Evolutionary conservation across 768 basidiomycete species (phyloP).

Genomic region (Ephemerocybe angulata): DNA sequence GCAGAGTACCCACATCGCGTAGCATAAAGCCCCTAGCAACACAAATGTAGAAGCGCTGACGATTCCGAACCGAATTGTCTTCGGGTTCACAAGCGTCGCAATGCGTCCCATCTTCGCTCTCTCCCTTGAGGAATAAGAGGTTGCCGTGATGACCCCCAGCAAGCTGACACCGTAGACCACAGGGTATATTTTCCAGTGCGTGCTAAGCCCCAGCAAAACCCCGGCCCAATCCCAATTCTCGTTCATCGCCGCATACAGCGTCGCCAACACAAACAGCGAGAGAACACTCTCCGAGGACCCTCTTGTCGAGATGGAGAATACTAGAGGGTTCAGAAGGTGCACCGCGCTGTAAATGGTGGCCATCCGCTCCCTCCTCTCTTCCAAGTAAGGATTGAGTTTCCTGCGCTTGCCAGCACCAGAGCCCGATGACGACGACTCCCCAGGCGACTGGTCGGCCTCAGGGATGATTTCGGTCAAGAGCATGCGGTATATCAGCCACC

Average conservation of each 20-base stretch:
- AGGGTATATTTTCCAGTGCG: conserved; percentile 98
- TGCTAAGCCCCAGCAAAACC: conserved; percentile 70
- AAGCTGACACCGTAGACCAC: conserved; percentile 85
- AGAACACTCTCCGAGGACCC: conserved; percentile 93
- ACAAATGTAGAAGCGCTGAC: conserved; percentile 69
- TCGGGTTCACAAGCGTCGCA: conserved; percentile 41
- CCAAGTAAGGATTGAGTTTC: conserved; percentile 5
- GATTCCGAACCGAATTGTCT: conserved; percentile 60
- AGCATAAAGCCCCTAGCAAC: conserved; percentile 59
- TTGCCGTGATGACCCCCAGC: conserved; percentile 47
- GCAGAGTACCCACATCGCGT: conserved; percentile 42
- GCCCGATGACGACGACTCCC: neutral
- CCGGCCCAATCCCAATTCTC: conserved; percentile 65
- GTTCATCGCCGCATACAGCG: conserved; percentile 57
- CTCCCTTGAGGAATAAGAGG: conserved; percentile 14
- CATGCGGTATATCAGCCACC: conserved; percentile 63
- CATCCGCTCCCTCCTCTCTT: conserved; percentile 15
- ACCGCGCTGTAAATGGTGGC: conserved; percentile 61
- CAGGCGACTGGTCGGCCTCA: neutral
- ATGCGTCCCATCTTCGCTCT: conserved; percentile 25
- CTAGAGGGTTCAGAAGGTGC: conserved; percentile 91
- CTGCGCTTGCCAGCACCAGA: conserved; percentile 10
- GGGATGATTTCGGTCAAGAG: conserved; percentile 51
- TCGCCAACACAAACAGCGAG: conserved; percentile 70
- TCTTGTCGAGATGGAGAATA: conserved; percentile 94